Base-by-base conservation (phyloP, 139 green algal species). In the Tetradesmus lagerheimii region DNA sequence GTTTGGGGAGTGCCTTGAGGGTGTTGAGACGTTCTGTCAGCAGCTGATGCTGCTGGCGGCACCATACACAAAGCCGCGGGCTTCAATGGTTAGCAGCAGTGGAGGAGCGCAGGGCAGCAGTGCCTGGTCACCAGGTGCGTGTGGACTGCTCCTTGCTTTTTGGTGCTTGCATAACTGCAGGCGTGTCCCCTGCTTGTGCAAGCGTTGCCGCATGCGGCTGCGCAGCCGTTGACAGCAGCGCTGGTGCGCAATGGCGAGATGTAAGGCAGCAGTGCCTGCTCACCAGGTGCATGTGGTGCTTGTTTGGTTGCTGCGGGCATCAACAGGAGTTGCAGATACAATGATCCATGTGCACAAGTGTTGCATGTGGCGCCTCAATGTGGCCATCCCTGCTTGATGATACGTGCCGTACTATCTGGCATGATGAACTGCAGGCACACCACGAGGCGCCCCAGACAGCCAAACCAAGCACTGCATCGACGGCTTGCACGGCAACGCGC, bases 401-500 rank as follows among this genome's bases (percentile, higher is more conserved):
- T n/a, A n/a, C n/a, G n/a, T n/a, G n/a, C n/a, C n/a, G n/a, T 62
- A 2, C 12, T 20, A 62, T 0, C 66, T 78, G 84, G 35, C 86
- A 85, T 20, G n/a, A n/a, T n/a, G n/a, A 86, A 41, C 85, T 62
- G 23, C 74, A 92, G 80, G 89, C 57, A 90, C 85, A 37, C 77
- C 89, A 2, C 90, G 87, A 38, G 88, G 86, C 1, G 76, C 89
- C 14, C 79, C 87, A 0, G 93, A 89, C 35, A 91, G 80, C 53
- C 83, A 92, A 66, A 80, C 92, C 34, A 94, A 93, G 80, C 81
- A 90, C 18, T 88, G 90, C 20, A 95, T 97, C 89, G 89, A 97
- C 64, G 91, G 92, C 6, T 89, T 96, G 57, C 93, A 98, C 74
- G 96, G 96, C 45, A 90, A 90, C 83, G 92, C 96, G 29, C 90